These are phyloP conservation scores for Ramalina peruviana DNA, from an alignment of 495 filamentous ascomycete species.

Conservation along the genomic window DNA sequence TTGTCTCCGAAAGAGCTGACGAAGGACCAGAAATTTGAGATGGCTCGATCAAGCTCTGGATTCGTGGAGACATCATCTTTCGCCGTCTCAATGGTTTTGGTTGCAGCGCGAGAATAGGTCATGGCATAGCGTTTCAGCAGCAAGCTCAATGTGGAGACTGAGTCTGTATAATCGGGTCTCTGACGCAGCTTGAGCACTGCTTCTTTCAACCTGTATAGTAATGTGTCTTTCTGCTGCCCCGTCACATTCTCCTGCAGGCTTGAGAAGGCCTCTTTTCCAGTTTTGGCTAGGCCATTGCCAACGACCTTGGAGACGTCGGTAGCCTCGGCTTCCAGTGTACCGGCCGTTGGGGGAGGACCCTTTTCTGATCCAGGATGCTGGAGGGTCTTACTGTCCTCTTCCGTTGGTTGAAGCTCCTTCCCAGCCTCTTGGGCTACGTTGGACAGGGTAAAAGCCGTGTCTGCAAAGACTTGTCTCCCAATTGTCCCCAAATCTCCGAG, in stretches of 20 bases:
- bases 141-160: constrained; percentile 60
- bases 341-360: constrained; percentile 35
- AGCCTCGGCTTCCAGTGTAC: constrained; percentile 49
- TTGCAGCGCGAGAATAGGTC: constrained; percentile 57
- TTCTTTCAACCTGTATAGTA: constrained; percentile 62
- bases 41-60: constrained; percentile 56
- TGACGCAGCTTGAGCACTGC: constrained; percentile 61
- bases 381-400: constrained; percentile 42
- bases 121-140: constrained; percentile 67
- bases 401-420: constrained; percentile 52
- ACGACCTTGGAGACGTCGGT: constrained; percentile 50
- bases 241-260: constrained; percentile 56
- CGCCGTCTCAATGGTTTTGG: constrained; percentile 44
- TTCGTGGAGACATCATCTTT: constrained; percentile 61
- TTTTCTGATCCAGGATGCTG: constrained; percentile 43
- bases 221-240: constrained; percentile 54
- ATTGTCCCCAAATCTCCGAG: constrained; percentile 69
- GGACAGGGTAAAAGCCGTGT: constrained; percentile 68
- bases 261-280: constrained; percentile 47
- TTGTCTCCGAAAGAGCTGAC: constrained; percentile 63
- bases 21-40: constrained; percentile 63
- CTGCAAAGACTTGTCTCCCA: constrained; percentile 71
- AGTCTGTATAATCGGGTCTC: constrained; percentile 69
- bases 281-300: constrained; percentile 46
- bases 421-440: constrained; percentile 57